Evolutionary conservation across 305 asterid genomes (phyloP).

Genomic region (Fraxinus sp.): DNA sequence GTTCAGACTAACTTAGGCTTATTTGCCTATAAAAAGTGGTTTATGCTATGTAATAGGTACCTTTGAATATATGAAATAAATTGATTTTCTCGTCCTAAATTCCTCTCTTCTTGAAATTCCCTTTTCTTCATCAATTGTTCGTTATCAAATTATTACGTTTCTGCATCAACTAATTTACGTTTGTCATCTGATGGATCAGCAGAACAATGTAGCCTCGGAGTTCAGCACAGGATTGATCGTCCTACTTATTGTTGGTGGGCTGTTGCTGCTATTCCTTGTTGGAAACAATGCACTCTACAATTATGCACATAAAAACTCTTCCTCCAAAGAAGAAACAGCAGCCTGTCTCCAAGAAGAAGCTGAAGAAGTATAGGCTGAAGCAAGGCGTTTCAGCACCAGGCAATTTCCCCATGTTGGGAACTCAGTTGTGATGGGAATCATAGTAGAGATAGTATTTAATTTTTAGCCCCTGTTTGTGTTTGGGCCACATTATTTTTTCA

Average conservation of each 20-base stretch:
- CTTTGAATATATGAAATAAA: no score
- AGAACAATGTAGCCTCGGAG: conserved; percentile 51
- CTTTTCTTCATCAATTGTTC: not conserved
- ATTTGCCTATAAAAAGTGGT: no score
- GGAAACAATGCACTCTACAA: conserved; percentile 67
- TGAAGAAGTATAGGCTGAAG: conserved; percentile 84
- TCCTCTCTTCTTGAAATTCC: no score
- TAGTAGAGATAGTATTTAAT: no score
- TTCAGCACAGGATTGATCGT: conserved; percentile 87
- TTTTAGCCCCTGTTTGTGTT: no score
- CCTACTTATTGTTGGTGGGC: conserved; percentile 68
- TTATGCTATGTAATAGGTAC: no score
- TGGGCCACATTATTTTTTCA: no score
- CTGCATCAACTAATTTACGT: no score
- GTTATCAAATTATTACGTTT: not conserved
- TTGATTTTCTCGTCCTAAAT: no score
- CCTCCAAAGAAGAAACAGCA: conserved; percentile 90
- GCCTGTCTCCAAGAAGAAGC: conserved; percentile 86
- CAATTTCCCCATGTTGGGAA: conserved; percentile 13
- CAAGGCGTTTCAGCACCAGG: conserved; percentile 89
- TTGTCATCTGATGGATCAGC: conserved; percentile 35
- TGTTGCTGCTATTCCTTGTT: conserved; percentile 64
- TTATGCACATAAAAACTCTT: conserved; percentile 72
- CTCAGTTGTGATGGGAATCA: not conserved
- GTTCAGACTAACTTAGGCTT: no score